Evolutionary conservation across 345 rosid genomes (phyloP).

Genomic region (Gossypium arboreum): DNA sequence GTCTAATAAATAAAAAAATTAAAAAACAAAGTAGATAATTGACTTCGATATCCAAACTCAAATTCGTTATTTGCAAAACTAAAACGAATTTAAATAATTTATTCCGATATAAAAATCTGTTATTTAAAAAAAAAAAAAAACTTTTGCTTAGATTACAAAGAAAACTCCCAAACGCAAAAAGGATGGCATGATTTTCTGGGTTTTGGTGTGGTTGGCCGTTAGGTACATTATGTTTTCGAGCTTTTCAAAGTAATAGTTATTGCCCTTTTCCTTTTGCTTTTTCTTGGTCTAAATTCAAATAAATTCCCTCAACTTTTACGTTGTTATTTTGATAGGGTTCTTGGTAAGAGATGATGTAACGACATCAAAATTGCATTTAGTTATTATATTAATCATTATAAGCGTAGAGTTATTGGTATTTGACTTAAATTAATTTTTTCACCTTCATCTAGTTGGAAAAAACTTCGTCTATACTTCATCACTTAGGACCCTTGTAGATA

Average conservation of each 20-base stretch:
- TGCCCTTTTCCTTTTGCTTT: not conserved
- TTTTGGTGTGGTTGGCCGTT: not conserved
- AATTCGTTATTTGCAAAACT: no score
- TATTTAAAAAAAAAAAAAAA: not conserved
- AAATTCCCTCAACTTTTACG: not conserved
- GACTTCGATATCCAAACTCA: no score
- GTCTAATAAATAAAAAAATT: no score
- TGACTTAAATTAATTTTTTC: no score
- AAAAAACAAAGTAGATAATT: no score
- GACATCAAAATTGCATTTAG: no score
- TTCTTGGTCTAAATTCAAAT: not conserved
- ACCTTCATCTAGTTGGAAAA: no score
- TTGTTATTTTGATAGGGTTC: not conserved
- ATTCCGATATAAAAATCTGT: not conserved
- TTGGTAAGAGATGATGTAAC: not conserved
- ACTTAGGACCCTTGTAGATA: no score
- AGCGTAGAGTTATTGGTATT: no score
- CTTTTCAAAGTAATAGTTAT: not conserved
- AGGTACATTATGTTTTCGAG: not conserved
- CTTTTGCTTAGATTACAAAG: not conserved
- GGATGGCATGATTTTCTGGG: not conserved
- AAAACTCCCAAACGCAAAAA: not conserved
- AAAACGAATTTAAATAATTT: no score
- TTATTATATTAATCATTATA: no score
- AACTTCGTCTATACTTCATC: fast-evolving